Percentiles rank a stretch among this genome's conserved stretches.
phyloP scores from a whole-genome alignment of 2,329 filamentous ascomycete genomes.

The Paracorniculantispora psalliotae region DNA sequence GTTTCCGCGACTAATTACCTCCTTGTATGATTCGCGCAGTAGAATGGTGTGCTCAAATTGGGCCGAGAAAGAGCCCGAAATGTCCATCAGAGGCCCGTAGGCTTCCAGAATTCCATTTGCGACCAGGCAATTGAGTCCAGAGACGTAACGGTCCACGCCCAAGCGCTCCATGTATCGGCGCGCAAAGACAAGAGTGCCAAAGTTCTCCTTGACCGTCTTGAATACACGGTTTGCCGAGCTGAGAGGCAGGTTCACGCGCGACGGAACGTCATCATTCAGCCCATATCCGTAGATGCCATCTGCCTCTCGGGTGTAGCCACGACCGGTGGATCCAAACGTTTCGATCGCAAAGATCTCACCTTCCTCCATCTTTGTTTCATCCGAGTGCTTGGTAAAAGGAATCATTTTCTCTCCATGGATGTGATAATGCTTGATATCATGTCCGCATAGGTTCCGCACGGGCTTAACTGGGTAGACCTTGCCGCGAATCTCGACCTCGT shows the following conservation, averaged over 20 bases:
- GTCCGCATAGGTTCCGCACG: constrained; percentile 77
- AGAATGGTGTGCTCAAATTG: constrained; percentile 58
- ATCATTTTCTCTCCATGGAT: constrained; percentile 89
- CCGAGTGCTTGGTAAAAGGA: constrained; percentile 77
- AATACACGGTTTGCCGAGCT: constrained; percentile 52
- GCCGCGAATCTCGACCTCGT: constrained; percentile 76
- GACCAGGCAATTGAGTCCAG: constrained; percentile 55
- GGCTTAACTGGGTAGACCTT: constrained; percentile 73
- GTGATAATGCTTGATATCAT: constrained; percentile 77
- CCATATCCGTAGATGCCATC: constrained; percentile 49
- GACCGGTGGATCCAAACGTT: constrained; percentile 86
- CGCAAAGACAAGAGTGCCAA: constrained; percentile 57
- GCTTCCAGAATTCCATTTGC: constrained; percentile 52
- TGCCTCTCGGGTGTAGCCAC: constrained; percentile 69
- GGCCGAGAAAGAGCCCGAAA: constrained; percentile 56
- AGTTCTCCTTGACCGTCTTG: constrained; percentile 57
- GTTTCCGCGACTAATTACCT: constrained; percentile 47
- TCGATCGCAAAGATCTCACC: constrained; percentile 90
- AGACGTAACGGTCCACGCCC: constrained; percentile 54
- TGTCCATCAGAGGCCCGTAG: constrained; percentile 52
- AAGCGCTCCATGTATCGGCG: constrained; percentile 59
- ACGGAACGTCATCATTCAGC: constrained; percentile 32
- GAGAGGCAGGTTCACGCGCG: constrained; percentile 34
- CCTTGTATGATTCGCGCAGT: constrained; percentile 40
- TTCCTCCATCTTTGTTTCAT: constrained; percentile 92